Percentiles rank a stretch among this genome's conserved stretches.
Evolutionary conservation across 208 protist genomes (phyloP).

Genomic region (Trypanosoma cruzi): DNA sequence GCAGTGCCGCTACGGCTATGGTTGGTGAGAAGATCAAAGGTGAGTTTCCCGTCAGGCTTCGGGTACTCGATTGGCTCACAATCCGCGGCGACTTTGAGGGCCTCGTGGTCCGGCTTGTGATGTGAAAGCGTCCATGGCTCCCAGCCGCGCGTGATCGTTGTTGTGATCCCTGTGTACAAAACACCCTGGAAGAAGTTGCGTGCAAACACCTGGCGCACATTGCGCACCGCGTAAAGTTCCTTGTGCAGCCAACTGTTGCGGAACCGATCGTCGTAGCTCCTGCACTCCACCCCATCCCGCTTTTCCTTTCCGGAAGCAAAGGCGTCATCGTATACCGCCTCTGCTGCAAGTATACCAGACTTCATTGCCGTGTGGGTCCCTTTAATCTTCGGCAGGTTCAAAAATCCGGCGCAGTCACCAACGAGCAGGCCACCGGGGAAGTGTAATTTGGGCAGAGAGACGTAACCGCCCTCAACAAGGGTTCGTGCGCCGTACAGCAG

Average conservation of each 20-base stretch:
- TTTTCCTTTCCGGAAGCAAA: conserved; percentile 63
- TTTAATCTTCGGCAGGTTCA: conserved; percentile 98
- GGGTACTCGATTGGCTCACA: conserved; percentile 94
- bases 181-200: conserved; percentile 84
- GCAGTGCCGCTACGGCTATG: conserved; percentile 95
- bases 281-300: conserved; percentile 56
- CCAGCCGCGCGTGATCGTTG: conserved; percentile 73
- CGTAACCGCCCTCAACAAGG: conserved; percentile 96
- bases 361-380: conserved; percentile 98
- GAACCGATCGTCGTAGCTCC: conserved; percentile 85
- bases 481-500: conserved; percentile 96
- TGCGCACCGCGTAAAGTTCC: conserved; percentile 94
- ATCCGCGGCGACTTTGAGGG: conserved; percentile 74
- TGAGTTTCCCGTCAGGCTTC: conserved; percentile 96
- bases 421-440: conserved; percentile 95
- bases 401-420: conserved; percentile 97
- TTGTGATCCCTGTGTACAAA: conserved; percentile 84
- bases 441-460: conserved; percentile 93
- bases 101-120: conserved; percentile 67
- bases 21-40: conserved; percentile 97
- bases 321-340: conserved; percentile 79
- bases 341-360: conserved; percentile 88
- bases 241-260: conserved; percentile 94
- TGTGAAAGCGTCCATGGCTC: conserved; percentile 94
- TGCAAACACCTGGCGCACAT: conserved; percentile 94